Base-by-base conservation (phyloP, 805 yeast species). In the Peterozyma toletana region DNA sequence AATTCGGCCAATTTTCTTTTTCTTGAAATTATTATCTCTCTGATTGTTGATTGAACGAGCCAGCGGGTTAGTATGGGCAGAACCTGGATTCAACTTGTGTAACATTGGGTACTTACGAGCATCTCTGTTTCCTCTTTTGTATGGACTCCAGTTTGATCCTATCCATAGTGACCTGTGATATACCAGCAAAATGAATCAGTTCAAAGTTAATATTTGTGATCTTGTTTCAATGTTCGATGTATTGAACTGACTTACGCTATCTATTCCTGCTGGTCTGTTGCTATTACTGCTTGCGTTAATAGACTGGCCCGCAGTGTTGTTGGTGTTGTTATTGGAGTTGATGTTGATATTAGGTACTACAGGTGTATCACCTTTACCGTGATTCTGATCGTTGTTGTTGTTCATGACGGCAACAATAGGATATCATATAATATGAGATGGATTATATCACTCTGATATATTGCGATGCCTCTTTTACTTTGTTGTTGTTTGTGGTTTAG, bases 1-100 rank as follows among this genome's bases (percentile, higher is more conserved):
- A 83, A 62, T 57, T 81, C 85, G 1, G 83, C 70, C 18, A 83
- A 64, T 53, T 77, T 78, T 27, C 80, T 63, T 52, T 78, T 78
- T 40, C 88, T 64, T 38, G 66, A 64, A 47, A 68, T 64, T 11
- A 77, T 62, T n/a, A 77, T 60, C 40, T 67, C 71, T 37, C 63
- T 48, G 38, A 14, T 29, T 5, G 27, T 5, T 7, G 7, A 7
- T 21, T 7, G 7, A 21, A 21, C 27, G 27, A 21, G n/a, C 27
- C 27, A 21, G 27, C 7, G 27, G 4, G 27, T 21, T 21, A 21
- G 27, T 21, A 21, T 21, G 27, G 7, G 7, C 27, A 21, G 7
- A 7, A 21, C 7, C 27, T 21, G 27, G 7, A 21, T 21, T 21
- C 27, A 21, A 21, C 27, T 21, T 21, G 27, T 21, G 7, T 37